These are phyloP conservation scores for Dichotomopilus funicola DNA, from an alignment of 2,329 filamentous ascomycete species.

Conservation along the genomic window DNA sequence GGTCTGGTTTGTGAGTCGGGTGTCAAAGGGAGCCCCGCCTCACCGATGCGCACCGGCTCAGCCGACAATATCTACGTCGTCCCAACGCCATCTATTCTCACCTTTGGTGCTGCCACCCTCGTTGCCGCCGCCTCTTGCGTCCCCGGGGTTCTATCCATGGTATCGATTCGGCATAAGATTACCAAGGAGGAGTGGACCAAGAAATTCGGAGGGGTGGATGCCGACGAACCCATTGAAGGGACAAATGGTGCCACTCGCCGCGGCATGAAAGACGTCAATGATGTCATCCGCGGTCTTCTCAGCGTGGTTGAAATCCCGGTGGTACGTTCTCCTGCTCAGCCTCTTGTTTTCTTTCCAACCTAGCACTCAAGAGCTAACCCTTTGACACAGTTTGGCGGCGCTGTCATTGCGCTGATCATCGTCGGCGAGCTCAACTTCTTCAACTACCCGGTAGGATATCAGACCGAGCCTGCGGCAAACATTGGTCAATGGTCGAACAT, in stretches of 20 bases:
- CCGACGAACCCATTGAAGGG: constrained; percentile 41
- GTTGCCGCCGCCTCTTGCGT: constrained; percentile 59
- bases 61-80: constrained; percentile 58
- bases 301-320: constrained; percentile 52
- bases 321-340: not conserved
- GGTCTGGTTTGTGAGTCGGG: constrained; percentile 39
- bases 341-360: not conserved
- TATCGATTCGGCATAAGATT: constrained; percentile 59
- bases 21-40: constrained; percentile 39
- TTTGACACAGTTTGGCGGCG: constrained; percentile 40
- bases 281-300: constrained; percentile 46
- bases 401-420: constrained; percentile 52
- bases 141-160: constrained; percentile 54
- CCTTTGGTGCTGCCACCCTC: constrained; percentile 53
- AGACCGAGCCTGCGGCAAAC: constrained; percentile 56
- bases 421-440: constrained; percentile 60
- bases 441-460: constrained; percentile 47
- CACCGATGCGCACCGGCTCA: constrained; percentile 48
- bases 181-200: constrained; percentile 54
- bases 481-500: constrained; percentile 58
- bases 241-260: constrained; percentile 48
- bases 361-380: not conserved
- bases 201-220: constrained; percentile 31
- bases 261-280: constrained; percentile 49
- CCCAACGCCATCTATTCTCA: constrained; percentile 48